Percentiles rank a stretch among this genome's conserved stretches.
These are phyloP conservation scores for Fusarium luffae DNA, from an alignment of 2,329 filamentous ascomycete species.

Conservation along the genomic window DNA sequence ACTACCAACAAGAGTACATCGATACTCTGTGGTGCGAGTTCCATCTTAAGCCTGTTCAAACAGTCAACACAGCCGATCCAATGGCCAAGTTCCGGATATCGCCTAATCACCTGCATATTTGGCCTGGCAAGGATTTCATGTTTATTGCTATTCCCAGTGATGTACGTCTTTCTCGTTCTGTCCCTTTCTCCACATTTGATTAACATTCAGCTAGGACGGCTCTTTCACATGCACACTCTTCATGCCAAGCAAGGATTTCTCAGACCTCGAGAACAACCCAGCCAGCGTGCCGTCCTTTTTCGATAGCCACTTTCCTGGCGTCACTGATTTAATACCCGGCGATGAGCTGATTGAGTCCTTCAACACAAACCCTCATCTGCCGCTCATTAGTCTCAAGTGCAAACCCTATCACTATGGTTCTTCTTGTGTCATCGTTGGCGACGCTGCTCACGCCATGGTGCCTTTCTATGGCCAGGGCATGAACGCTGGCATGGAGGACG, in stretches of 20 bases:
- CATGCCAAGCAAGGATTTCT: constrained; percentile 77
- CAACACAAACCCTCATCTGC: constrained; percentile 84
- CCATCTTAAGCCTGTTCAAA: constrained; percentile 70
- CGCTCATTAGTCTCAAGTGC: constrained; percentile 94
- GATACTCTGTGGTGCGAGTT: constrained; percentile 99
- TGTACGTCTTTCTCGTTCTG: constrained; percentile 54
- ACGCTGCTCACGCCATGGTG: constrained; percentile 97
- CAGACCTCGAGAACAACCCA: constrained; percentile 71
- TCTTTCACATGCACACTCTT: constrained; percentile 97
- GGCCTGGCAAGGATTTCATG: constrained; percentile 95
- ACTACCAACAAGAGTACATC: constrained; percentile 94
- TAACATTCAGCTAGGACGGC: constrained; percentile 69
- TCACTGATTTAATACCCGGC: constrained; percentile 76
- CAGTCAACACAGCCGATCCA: constrained; percentile 44
- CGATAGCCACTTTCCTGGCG: constrained; percentile 85
- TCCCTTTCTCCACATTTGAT: not conserved
- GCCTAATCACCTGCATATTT: constrained; percentile 95
- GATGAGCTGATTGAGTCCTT: constrained; percentile 80
- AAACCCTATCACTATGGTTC: constrained; percentile 83
- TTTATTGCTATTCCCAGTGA: constrained; percentile 93
- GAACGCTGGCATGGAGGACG: constrained; percentile 96
- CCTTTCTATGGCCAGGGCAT: constrained; percentile 99
- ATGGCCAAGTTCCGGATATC: constrained; percentile 77
- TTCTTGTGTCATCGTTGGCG: constrained; percentile 86
- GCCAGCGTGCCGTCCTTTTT: constrained; percentile 77